Base-by-base conservation (phyloP, 2,329 filamentous ascomycete species). In the Colletotrichum chlorophyti region DNA sequence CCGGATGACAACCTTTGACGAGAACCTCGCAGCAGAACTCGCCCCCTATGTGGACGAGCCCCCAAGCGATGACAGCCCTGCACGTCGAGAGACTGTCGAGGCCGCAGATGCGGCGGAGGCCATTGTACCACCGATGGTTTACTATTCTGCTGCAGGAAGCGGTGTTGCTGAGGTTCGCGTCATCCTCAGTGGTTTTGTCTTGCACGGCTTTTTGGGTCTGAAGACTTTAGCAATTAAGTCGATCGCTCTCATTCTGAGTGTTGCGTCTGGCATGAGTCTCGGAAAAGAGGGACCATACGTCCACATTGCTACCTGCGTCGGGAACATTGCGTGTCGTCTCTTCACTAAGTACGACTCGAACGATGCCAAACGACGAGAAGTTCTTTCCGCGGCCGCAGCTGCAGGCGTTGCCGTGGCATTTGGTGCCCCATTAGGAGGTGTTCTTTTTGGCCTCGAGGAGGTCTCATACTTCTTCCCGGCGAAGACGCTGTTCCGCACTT, bases 101-200 rank as follows among this genome's bases (percentile, higher is more conserved):
- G 43, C 58, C 2, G 74, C 63, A 61, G 74, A 50, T 62, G 72
- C 58, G 2, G 74, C 63, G 61, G 74, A 50, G 62, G 72, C 52
- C 12, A 67, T 69, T 1, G 45, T 53, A 2, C 73, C 79, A 1
- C 83, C 91, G 1, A 96, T 96, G 89, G 84, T 94, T 5, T 99
- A 97, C 74, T 99, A 97, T 72, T 93, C 95, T 7, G 95, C 94
- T 58, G 94, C 94, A 37, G 95, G 95, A 45, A 97, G 93, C 74
- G 95, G 95, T 66, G 95, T 99, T 11, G 95, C 95, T 6, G 95
- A 99, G 76, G 94, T 98, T 53, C 93, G 95, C 64, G 95, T 98
- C 59, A 98, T 98, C 58, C 84, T 98, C n/a, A 97, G 93, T 67
- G 95, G 95, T 6, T 99, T 98, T 68, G 94, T 99, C 53, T 79